Evolutionary conservation across 768 basidiomycete genomes (phyloP).

Genomic region (Lentinula boryana): DNA sequence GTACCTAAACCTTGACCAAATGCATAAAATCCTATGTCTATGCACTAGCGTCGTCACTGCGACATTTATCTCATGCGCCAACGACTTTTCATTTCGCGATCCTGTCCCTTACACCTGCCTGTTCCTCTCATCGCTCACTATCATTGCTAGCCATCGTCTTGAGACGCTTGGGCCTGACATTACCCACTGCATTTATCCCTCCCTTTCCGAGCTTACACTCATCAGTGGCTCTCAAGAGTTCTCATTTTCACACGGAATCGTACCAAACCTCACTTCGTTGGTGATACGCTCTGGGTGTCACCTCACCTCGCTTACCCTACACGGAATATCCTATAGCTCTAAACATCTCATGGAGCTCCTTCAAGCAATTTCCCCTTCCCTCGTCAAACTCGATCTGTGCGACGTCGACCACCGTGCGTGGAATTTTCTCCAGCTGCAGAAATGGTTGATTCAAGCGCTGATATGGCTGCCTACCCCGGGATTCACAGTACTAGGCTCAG

Average conservation of each 20-base stretch:
- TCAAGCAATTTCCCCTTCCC: not conserved
- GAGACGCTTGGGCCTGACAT: not conserved
- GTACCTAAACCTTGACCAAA: not conserved
- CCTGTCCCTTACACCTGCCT: not conserved
- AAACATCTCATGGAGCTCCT: not conserved
- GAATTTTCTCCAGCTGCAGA: not conserved
- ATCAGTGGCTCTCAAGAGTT: not conserved
- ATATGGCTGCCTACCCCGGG: not conserved
- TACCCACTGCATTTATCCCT: not conserved
- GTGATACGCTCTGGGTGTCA: not conserved
- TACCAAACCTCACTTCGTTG: not conserved
- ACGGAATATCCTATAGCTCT: not conserved
- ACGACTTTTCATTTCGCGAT: not conserved
- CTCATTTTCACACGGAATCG: not conserved
- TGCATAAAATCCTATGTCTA: not conserved
- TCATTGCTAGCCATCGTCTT: not conserved
- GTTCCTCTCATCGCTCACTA: not conserved
- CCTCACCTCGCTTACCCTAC: not conserved
- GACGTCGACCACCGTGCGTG: not conserved
- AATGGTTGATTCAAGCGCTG: not conserved
- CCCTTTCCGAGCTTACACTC: not conserved
- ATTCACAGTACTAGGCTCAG: not conserved
- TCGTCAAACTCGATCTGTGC: not conserved
- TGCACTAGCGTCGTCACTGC: not conserved
- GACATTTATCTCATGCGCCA: not conserved